These are phyloP conservation scores for Scheffersomyces cryptocercus DNA, from an alignment of 1,139 yeast species.

Conservation along the genomic window DNA sequence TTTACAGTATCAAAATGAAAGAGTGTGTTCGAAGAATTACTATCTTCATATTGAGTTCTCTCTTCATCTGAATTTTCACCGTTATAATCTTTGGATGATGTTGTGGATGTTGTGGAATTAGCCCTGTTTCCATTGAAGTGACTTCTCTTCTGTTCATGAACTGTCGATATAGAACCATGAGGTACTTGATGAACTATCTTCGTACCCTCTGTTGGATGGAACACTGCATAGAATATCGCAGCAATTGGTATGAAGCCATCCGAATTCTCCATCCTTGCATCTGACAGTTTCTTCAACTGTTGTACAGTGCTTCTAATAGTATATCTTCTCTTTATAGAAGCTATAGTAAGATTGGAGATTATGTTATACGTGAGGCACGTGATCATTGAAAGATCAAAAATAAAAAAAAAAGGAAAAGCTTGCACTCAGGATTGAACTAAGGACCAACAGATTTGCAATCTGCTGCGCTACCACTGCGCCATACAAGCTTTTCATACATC, in stretches of 20 bases:
- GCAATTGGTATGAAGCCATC: slow-evolving; percentile 81
- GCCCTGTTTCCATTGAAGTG: slow-evolving; percentile 1
- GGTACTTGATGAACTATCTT: slow-evolving; percentile 95
- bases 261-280: slow-evolving; percentile 29
- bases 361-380: background rate
- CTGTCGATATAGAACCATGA: slow-evolving; percentile 47
- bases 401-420: slow-evolving; percentile 28
- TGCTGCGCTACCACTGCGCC: slow-evolving; percentile 61
- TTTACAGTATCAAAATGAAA: slow-evolving; percentile 85
- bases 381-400: background rate
- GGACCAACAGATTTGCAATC: slow-evolving; percentile 59
- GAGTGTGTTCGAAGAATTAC: slow-evolving; percentile 20
- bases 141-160: slow-evolving; percentile 10
- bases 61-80: slow-evolving; percentile 3
- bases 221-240: slow-evolving; percentile 86
- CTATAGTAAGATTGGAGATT: too few relatives aligned
- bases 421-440: slow-evolving; percentile 52
- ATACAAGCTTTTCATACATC: slow-evolving; percentile 32
- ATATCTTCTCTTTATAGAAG: too few relatives aligned
- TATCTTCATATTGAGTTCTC: background rate
- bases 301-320: too few relatives aligned
- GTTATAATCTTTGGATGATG: background rate
- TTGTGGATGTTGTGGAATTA: background rate
- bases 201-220: slow-evolving; percentile 95
- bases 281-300: too few relatives aligned